phyloP scores from a whole-genome alignment of 305 asterid genomes.

The Fraxinus angustifolia region DNA sequence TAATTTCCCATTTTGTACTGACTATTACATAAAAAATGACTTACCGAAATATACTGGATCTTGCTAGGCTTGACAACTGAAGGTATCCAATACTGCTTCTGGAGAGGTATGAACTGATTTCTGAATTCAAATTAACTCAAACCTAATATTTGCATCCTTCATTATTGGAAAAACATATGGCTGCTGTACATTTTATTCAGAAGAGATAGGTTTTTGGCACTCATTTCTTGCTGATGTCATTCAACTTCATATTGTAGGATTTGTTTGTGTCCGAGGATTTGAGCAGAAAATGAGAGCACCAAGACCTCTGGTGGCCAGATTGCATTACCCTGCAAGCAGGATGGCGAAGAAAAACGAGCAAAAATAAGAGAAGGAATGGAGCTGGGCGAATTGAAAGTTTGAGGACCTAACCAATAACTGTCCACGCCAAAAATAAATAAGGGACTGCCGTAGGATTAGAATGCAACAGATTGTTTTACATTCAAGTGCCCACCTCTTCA shows the following conservation, averaged over 20 bases:
- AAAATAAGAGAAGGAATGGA: slow-evolving; percentile 26
- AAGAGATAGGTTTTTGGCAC: not conserved
- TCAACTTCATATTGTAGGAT: slow-evolving; percentile 52
- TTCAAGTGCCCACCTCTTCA: slow-evolving; percentile 35
- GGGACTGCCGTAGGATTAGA: slow-evolving; percentile 39
- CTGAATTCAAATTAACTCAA: slow-evolving; percentile 5
- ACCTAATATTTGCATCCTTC: not conserved
- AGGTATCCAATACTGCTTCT: slow-evolving; percentile 77
- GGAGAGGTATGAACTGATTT: slow-evolving; percentile 67
- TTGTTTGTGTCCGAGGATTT: slow-evolving; percentile 90
- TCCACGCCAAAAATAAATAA: slow-evolving; percentile 23
- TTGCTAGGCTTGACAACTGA: slow-evolving; percentile 68
- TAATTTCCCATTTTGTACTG: slow-evolving; percentile 5
- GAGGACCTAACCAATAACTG: slow-evolving; percentile 28
- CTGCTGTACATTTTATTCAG: slow-evolving; percentile 5
- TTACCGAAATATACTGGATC: slow-evolving; percentile 20
- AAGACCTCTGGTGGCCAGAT: slow-evolving; percentile 63
- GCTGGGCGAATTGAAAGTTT: slow-evolving; percentile 25
- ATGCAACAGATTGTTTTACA: slow-evolving; percentile 42
- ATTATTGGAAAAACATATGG: not conserved
- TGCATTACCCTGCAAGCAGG: slow-evolving; percentile 72
- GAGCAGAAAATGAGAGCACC: slow-evolving; percentile 69
- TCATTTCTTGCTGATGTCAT: slow-evolving; percentile 10
- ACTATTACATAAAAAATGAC: slow-evolving; percentile 24
- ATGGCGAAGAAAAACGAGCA: slow-evolving; percentile 38